Base-by-base conservation (phyloP, 2,329 filamentous ascomycete genomes). In the Trichoderma semiorbis region DNA sequence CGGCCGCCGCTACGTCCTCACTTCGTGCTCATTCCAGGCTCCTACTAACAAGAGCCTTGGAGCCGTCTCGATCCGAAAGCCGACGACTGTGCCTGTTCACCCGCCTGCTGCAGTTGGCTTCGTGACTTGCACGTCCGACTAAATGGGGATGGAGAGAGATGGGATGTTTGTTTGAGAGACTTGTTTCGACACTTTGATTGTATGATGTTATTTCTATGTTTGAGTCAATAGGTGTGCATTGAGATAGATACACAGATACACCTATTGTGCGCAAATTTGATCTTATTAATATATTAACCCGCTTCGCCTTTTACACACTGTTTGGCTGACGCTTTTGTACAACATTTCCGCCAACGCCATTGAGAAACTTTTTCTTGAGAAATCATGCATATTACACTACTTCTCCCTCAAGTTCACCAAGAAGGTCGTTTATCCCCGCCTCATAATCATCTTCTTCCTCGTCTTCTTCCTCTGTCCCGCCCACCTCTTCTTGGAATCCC, bases 1-100 rank as follows among this genome's bases (percentile, higher is more conserved):
- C n/a, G 63, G 63, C 53, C 55, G 62, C 36, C 36, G 21, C 28
- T 71, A 71, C 63, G 36, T 53, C 39, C 34, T 39, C 62, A 71
- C 63, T 7, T 24, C 32, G 28, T 71, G 69, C 63, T 36, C 26
- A 30, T 62, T 71, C 69, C 62, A 66, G 55, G 55, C 62, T 21
- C 53, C 63, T 43, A 32, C 62, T 16, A 67, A 67, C 63, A 67
- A 61, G 34, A 67, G 53, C 30, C 53, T 66, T 3, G 61, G 55
- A 0, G 55, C 36, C 3, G 36, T 67, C 6, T 32, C 55, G 24
- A 28, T 67, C 21, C 63, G 55, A 34, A 67, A 67, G 55, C 63
- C 69, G 1, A 67, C 30, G 21, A 67, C 63, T 24, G 55, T 61
- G 53, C 62, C 62, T 21, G 62, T 71, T 5, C 43, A 60, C 43